These are phyloP conservation scores for Diatrype stigma DNA, from an alignment of 2,329 filamentous ascomycete genomes.

Conservation along the genomic window DNA sequence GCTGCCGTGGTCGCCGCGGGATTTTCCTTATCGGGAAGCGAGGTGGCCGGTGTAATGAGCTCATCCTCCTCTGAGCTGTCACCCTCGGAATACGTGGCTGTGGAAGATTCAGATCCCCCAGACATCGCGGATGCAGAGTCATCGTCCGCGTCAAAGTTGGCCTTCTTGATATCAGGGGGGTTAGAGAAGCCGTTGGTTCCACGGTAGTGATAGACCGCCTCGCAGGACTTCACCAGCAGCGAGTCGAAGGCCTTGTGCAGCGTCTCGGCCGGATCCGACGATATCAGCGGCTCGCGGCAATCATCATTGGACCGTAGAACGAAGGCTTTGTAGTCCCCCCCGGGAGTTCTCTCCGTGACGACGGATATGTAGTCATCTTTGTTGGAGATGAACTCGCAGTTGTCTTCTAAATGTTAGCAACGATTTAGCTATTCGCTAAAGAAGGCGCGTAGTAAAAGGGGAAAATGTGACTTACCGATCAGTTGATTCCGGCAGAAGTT, in stretches of 20 bases:
- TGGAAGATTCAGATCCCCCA: constrained; percentile 18
- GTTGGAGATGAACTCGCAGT: constrained; percentile 25
- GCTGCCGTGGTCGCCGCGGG: not conserved
- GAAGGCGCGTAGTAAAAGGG: not conserved
- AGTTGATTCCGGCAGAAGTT: not conserved
- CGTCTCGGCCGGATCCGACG: constrained; percentile 16
- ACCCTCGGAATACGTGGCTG: constrained; percentile 20
- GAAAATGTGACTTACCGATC: not conserved
- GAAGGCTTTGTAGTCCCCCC: constrained; percentile 19
- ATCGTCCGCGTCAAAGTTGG: constrained; percentile 13
- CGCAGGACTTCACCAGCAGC: constrained; percentile 24
- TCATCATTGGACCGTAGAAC: constrained; percentile 19
- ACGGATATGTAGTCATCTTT: constrained; percentile 23
- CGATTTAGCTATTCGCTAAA: not conserved
- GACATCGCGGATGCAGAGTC: constrained; percentile 22
- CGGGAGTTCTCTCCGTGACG: constrained; percentile 17
- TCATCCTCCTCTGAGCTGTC: constrained; percentile 18
- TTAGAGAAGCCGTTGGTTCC: constrained; percentile 21
- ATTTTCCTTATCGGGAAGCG: not conserved
- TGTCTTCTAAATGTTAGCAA: constrained; percentile 15
- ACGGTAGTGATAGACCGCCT: constrained; percentile 23
- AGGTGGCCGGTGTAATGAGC: constrained; percentile 11
- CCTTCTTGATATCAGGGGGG: constrained; percentile 14
- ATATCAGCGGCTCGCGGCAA: constrained; percentile 18
- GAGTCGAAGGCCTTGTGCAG: constrained; percentile 19